These are phyloP conservation scores for Hanseniaspora clermontiae DNA, from an alignment of 805 yeast species.

Conservation along the genomic window DNA sequence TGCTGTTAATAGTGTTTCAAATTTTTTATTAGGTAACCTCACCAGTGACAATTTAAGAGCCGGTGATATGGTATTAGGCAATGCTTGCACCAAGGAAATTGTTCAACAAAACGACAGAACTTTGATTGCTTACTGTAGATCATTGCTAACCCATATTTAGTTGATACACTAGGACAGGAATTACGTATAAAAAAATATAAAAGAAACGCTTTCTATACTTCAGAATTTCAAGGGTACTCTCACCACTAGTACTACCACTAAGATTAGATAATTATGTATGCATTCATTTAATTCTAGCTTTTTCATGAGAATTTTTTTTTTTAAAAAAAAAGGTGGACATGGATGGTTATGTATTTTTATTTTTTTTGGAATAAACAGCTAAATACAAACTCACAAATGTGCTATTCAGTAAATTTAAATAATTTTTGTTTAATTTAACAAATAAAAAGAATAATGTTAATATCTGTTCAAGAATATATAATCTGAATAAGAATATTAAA, in stretches of 20 bases:
- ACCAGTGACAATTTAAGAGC: slow-evolving; percentile 34
- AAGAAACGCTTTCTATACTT: slow-evolving; percentile 36
- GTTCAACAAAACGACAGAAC: slow-evolving; percentile 33
- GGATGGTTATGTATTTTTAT: no score
- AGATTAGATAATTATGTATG: slow-evolving; percentile 9
- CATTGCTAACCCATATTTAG: slow-evolving; percentile 47
- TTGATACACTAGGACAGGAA: slow-evolving; percentile 32
- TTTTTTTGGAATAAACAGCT: no score
- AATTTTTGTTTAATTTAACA: no score
- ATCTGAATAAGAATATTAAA: no score
- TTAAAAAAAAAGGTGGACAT: no score
- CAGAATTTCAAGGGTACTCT: slow-evolving; percentile 30
- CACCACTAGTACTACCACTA: slow-evolving; percentile 31
- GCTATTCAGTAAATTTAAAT: no score
- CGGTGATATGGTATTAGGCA: slow-evolving; percentile 26
- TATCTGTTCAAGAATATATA: no score
- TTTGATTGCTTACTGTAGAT: slow-evolving; percentile 35
- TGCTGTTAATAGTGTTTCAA: slow-evolving; percentile 24
- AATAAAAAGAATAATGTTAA: no score
- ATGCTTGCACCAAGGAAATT: slow-evolving; percentile 21
- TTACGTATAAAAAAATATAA: slow-evolving; percentile 33
- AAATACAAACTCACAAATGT: no score
- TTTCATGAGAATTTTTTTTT: no score
- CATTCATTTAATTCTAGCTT: no score
- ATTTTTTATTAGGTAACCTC: slow-evolving; percentile 34